Evolutionary conservation across 2,329 filamentous ascomycete genomes (phyloP), one percentile per base, ranked within the genome.

Genomic region (Ophiocordyceps unilateralis): DNA sequence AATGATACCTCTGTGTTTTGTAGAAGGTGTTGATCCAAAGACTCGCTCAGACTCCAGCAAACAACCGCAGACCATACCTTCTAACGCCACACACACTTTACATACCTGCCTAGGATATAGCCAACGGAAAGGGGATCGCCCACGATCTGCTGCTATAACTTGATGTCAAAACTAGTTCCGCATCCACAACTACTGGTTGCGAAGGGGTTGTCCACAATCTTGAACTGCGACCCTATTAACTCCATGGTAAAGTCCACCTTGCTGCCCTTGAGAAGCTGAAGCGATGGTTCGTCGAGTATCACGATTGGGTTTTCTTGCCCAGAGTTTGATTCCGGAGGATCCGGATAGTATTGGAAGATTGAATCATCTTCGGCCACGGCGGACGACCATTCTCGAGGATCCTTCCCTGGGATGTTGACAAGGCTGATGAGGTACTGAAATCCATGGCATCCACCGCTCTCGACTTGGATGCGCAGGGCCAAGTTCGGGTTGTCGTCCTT

Each of bases 401-500:
- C 56, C 40, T 58, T 52, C 6, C 56, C 47, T 0, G 76, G 76
- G 1, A 81, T 62, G 0, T 74, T 76, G 2, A 85, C 81, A 4
- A 96, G 71, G 15, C 80, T 84, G 84, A 98, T 94, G 40, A 93
- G 67, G 58, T 98, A 98, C 59, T 98, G 91, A 61, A 98, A 98
- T 41, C 91, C 91, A 62, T 98, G 91, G 60, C 91, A 98, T 44
- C 91, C 91, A 49, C 91, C 91, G 44, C 82, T 86, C 56, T 93
- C 87, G 45, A 98, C 88, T 47, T 83, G 81, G 50, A 98, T 83
- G 42, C 89, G 83, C n/a, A 98, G 72, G 21, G 87, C 84, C 26
- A 93, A 75, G 54, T 83, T 70, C 2, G 85, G 84, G 58, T 93
- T 93, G 17, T 59, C 55, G 53, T 83, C 78, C 51, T 78, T 75